Percentiles rank a stretch among this genome's conserved stretches.
phyloP scores from a whole-genome alignment of 257 asterid species.

The Solanum clarkiae region DNA sequence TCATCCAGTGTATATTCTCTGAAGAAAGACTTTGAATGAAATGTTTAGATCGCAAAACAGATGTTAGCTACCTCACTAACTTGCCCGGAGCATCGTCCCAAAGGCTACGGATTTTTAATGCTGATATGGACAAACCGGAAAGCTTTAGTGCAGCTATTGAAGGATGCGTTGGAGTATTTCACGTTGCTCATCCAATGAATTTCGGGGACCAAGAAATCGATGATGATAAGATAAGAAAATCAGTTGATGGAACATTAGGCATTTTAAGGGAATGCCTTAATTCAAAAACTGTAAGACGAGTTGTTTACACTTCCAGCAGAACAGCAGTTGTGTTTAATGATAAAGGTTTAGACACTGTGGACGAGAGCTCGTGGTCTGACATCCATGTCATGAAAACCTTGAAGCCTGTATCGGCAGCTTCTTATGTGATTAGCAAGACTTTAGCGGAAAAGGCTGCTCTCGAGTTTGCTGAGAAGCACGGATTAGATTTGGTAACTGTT shows the following conservation, averaged over 20 bases:
- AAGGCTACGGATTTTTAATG: constrained; percentile 38
- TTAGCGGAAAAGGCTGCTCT: constrained; percentile 40
- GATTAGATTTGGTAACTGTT: constrained; percentile 36
- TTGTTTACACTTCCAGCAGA: constrained; percentile 42
- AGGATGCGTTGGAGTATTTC: constrained; percentile 66
- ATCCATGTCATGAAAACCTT: not conserved
- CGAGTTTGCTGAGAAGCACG: constrained; percentile 32
- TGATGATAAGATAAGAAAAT: constrained; percentile 15
- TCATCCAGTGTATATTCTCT: not conserved
- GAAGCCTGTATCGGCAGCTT: not conserved
- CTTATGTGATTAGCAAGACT: constrained; percentile 39
- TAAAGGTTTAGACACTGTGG: not conserved
- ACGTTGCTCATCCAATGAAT: constrained; percentile 62
- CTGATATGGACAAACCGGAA: constrained; percentile 43
- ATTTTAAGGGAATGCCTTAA: constrained; percentile 34
- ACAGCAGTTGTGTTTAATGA: constrained; percentile 10
- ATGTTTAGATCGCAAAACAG: constrained; percentile 18
- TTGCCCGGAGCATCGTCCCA: constrained; percentile 35
- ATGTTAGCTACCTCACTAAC: constrained; percentile 39
- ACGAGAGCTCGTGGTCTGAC: constrained; percentile 36
- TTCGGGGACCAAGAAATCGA: constrained; percentile 32
- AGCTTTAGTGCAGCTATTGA: constrained; percentile 32
- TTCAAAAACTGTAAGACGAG: constrained; percentile 35
- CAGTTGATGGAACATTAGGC: constrained; percentile 18
- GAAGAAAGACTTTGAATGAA: not conserved